These are phyloP conservation scores for Ceratocystis papillata DNA, from an alignment of 2,329 filamentous ascomycete genomes.

Conservation along the genomic window DNA sequence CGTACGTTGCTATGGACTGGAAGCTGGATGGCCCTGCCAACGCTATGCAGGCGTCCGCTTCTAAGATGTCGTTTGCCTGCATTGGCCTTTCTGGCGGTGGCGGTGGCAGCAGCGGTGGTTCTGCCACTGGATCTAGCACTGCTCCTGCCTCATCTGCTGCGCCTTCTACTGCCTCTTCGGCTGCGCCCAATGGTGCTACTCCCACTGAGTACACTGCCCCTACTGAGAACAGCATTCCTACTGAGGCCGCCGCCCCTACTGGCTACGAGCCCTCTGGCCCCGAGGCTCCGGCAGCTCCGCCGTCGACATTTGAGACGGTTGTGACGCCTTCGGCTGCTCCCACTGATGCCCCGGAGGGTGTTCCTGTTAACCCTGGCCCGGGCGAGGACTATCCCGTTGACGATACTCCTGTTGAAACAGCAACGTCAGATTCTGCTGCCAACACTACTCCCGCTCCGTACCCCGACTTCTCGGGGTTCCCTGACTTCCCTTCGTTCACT, in stretches of 20 bases:
- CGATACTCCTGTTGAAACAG: neutral
- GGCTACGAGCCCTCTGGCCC: constrained; percentile 1
- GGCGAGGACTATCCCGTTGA: neutral
- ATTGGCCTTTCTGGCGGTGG: constrained; percentile 24
- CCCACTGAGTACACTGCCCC: constrained; percentile 16
- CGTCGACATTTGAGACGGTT: constrained; percentile 10
- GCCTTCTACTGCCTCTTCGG: neutral
- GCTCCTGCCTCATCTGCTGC: neutral
- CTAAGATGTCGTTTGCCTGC: constrained; percentile 46
- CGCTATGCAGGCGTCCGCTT: constrained; percentile 27
- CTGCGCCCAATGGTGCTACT: neutral
- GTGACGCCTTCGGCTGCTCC: neutral
- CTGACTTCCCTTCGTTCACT: constrained; percentile 17
- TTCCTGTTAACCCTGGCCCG: neutral
- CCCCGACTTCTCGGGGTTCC: neutral
- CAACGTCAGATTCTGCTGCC: neutral
- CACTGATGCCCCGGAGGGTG: neutral
- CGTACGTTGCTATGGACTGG: constrained; percentile 48
- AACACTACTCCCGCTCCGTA: constrained; percentile 3
- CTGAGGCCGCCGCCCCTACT: constrained; percentile 33
- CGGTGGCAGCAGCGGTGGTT: neutral
- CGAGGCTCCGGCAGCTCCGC: neutral
- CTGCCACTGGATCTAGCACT: neutral
- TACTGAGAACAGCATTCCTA: constrained; percentile 32
- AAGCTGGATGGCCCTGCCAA: constrained; percentile 31